A percentile compares a stretch with the other conserved stretches of the same genome.
Evolutionary conservation across 192 early-diverging fungal genomes (phyloP).

Genomic region (Coemansia sp.): DNA sequence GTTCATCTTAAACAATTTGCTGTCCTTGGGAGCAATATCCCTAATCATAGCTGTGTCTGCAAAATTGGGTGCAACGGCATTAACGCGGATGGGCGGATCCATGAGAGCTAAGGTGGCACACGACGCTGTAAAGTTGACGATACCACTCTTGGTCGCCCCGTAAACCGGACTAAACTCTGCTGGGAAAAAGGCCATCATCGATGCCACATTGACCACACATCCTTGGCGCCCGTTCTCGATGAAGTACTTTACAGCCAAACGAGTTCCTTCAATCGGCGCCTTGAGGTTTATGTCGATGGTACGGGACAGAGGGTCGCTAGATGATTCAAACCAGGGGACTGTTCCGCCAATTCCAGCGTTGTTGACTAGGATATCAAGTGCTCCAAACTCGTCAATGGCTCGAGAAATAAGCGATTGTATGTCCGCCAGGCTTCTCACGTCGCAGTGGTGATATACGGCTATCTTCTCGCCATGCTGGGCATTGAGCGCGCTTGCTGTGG

Average conservation of each 20-base stretch:
- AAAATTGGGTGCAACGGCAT: constrained; percentile 66
- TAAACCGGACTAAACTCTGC: constrained; percentile 68
- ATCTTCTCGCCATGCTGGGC: constrained; percentile 6
- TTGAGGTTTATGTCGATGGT: constrained; percentile 75
- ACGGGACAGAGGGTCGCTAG: constrained; percentile 56
- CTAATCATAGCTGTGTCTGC: constrained; percentile 58
- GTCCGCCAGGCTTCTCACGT: constrained; percentile 52
- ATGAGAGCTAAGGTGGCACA: constrained; percentile 51
- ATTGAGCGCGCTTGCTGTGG: constrained; percentile 47
- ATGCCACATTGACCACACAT: constrained; percentile 78
- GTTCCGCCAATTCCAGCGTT: constrained; percentile 64
- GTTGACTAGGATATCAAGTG: constrained; percentile 64
- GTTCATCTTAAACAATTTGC: constrained; percentile 27
- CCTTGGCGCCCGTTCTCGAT: constrained; percentile 55
- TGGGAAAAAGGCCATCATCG: constrained; percentile 69
- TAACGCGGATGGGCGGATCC: constrained; percentile 60
- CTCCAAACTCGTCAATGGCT: constrained; percentile 60
- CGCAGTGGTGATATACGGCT: constrained; percentile 57
- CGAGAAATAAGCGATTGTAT: constrained; percentile 37
- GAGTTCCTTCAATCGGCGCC: constrained; percentile 77
- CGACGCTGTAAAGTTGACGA: constrained; percentile 63
- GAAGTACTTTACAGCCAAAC: constrained; percentile 67
- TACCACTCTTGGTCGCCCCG: constrained; percentile 75
- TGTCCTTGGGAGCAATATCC: constrained; percentile 11
- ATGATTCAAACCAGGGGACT: constrained; percentile 47